phyloP scores from a whole-genome alignment of 1,284 basidiomycete species.

The Irpex sp. region DNA sequence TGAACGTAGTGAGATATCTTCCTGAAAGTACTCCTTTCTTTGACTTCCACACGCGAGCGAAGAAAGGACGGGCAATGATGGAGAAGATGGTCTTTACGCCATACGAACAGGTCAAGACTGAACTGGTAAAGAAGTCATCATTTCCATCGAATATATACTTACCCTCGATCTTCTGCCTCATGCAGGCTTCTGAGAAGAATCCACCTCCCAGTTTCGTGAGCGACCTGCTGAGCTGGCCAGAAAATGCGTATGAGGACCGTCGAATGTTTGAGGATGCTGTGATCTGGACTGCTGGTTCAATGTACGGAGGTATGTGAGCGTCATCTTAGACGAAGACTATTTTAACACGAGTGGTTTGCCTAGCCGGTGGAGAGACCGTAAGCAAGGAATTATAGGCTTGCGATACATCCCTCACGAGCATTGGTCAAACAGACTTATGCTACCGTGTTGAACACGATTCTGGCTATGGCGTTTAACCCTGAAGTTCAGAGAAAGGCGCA shows the following conservation, averaged over 20 bases:
- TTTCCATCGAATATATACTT: background rate
- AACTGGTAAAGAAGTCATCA: constrained; percentile 18
- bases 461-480: constrained; percentile 11
- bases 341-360: background rate
- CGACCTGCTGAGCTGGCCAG: background rate
- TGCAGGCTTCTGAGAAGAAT: background rate
- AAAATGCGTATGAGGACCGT: background rate
- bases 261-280: background rate
- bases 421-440: constrained; percentile 3
- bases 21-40: constrained; percentile 36
- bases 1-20: constrained; percentile 26
- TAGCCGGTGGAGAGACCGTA: background rate
- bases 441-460: constrained; percentile 6
- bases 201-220: background rate
- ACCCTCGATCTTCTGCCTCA: background rate
- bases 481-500: constrained; percentile 5
- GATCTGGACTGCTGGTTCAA: background rate
- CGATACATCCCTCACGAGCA: background rate
- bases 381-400: background rate
- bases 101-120: constrained; percentile 25
- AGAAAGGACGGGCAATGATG: constrained; percentile 16
- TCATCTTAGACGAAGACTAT: background rate
- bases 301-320: background rate
- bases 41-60: constrained; percentile 26
- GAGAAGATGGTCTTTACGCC: constrained; percentile 23